Percentiles rank a stretch among this genome's conserved stretches.
Evolutionary conservation across 164 flowering plant species (phyloP).

Genomic region (Aristolochia fimbriata): DNA sequence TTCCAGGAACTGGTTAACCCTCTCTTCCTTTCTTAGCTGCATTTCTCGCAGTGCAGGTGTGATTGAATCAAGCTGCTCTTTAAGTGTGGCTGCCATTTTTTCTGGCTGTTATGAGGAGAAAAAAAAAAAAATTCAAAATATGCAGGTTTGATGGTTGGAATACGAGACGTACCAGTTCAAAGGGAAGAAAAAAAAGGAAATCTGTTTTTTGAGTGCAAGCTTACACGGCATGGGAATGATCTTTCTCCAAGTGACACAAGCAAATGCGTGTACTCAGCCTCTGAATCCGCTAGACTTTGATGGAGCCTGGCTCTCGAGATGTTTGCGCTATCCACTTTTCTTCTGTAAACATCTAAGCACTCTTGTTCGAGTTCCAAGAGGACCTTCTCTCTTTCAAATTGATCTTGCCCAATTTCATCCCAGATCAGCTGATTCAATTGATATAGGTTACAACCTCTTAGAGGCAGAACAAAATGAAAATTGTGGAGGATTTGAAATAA

Average conservation of each 20-base stretch:
- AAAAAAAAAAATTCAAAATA: background rate
- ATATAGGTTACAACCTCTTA: background rate
- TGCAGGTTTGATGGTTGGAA: background rate
- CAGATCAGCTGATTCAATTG: slow-evolving; percentile 56
- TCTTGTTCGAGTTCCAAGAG: slow-evolving; percentile 76
- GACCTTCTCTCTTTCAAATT: slow-evolving; percentile 60
- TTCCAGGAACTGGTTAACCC: slow-evolving; percentile 59
- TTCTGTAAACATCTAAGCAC: slow-evolving; percentile 69
- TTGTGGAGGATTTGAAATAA: background rate
- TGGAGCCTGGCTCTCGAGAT: slow-evolving; percentile 73
- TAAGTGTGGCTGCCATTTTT: slow-evolving; percentile 65
- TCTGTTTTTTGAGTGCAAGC: background rate
- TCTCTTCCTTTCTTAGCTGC: slow-evolving; percentile 66
- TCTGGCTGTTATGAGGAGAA: slow-evolving; percentile 50
- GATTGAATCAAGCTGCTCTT: slow-evolving; percentile 77
- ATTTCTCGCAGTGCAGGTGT: slow-evolving; percentile 75
- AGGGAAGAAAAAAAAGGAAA: no score
- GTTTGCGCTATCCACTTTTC: slow-evolving; percentile 78
- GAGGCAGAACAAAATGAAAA: background rate
- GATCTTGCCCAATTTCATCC: slow-evolving; percentile 91
- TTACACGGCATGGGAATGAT: slow-evolving; percentile 74
- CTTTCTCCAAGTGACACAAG: slow-evolving; percentile 75
- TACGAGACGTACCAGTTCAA: no score
- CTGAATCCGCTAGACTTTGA: slow-evolving; percentile 70
- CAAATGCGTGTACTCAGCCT: slow-evolving; percentile 77